These are phyloP conservation scores for Exophiala mesophila DNA, from an alignment of 2,329 filamentous ascomycete species.

Conservation along the genomic window DNA sequence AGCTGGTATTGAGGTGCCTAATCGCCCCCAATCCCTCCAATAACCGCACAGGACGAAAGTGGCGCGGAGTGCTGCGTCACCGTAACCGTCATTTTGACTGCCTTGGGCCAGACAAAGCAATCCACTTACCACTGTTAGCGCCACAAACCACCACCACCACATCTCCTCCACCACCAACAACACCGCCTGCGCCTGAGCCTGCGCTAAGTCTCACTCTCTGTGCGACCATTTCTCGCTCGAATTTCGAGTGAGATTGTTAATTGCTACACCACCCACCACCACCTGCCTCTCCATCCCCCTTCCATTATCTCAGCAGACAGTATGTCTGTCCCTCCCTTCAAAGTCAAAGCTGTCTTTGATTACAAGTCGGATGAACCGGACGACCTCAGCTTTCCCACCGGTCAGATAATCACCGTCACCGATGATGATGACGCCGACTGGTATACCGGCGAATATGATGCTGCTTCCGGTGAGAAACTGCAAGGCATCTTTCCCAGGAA, in stretches of 20 bases:
- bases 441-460: conserved; percentile 60
- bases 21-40: no score
- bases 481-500: conserved; percentile 94
- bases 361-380: conserved; percentile 91
- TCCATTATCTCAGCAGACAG: conserved; percentile 34
- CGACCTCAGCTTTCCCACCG: conserved; percentile 78
- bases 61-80: neutral
- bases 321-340: conserved; percentile 72
- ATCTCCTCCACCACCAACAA: no score
- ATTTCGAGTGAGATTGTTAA: conserved; percentile 21
- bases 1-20: no score
- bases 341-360: conserved; percentile 93
- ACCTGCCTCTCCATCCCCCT: conserved; percentile 5
- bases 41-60: no score
- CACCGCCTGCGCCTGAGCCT: neutral
- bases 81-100: neutral
- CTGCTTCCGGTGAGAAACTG: conserved; percentile 66
- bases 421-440: conserved; percentile 89
- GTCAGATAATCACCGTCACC: conserved; percentile 89
- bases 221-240: neutral
- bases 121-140: no score
- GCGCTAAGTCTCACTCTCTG: neutral
- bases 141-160: no score
- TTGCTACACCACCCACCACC: neutral
- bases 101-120: no score